These are phyloP conservation scores for Didymella keratinophila DNA, from an alignment of 2,329 filamentous ascomycete genomes.

Conservation along the genomic window DNA sequence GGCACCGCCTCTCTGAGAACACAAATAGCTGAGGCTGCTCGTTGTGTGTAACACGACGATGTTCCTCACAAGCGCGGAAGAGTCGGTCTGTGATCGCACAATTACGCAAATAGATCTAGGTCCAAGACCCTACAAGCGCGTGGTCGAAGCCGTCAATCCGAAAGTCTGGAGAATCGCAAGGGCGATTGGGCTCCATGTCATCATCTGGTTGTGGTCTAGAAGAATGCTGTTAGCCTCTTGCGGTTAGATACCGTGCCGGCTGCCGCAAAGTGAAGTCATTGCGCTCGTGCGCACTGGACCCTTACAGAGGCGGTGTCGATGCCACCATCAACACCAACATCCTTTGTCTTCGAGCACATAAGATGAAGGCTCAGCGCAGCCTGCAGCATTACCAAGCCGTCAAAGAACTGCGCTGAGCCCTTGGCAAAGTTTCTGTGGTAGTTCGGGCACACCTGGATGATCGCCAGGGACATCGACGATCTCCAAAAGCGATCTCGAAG, in stretches of 20 bases:
- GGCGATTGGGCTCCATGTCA: slow-evolving; percentile 39
- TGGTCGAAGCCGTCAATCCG: slow-evolving; percentile 28
- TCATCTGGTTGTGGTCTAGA: slow-evolving; percentile 40
- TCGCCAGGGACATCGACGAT: slow-evolving; percentile 19
- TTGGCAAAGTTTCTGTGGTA: background rate
- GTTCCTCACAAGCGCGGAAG: slow-evolving; percentile 9
- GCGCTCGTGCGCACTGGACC: slow-evolving; percentile 13
- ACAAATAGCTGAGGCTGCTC: slow-evolving; percentile 11
- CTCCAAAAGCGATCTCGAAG: slow-evolving; percentile 9
- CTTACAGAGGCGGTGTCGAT: slow-evolving; percentile 14
- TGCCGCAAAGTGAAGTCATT: slow-evolving; percentile 21
- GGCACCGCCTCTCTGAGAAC: slow-evolving; percentile 7
- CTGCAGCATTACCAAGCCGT: background rate
- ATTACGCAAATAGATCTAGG: slow-evolving; percentile 19
- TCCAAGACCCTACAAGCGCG: slow-evolving; percentile 20
- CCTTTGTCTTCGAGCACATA: background rate
- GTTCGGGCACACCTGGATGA: background rate
- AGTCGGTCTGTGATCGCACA: slow-evolving; percentile 15
- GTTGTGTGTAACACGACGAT: background rate
- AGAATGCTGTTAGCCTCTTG: slow-evolving; percentile 21
- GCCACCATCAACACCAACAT: slow-evolving; percentile 5
- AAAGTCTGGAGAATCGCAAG: slow-evolving; percentile 35
- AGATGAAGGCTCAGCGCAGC: background rate
- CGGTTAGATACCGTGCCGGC: slow-evolving; percentile 21
- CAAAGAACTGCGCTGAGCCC: background rate